These are phyloP conservation scores for Athelia sp. DNA, from an alignment of 1,284 basidiomycete species.

Conservation along the genomic window DNA sequence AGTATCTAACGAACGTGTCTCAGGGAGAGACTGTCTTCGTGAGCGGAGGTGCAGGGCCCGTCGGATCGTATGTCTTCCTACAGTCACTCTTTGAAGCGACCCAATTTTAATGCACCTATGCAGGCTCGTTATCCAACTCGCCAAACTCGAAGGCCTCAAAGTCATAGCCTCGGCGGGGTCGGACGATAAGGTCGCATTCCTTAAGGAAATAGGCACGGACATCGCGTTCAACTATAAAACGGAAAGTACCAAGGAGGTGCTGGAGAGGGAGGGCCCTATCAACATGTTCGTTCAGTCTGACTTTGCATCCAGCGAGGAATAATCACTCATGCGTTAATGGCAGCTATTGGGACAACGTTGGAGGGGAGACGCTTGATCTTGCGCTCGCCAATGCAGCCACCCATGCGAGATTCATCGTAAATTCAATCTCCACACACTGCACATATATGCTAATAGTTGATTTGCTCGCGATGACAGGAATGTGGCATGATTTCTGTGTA, in stretches of 20 bases:
- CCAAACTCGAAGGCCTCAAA: constrained; percentile 46
- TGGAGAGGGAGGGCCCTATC: constrained; percentile 43
- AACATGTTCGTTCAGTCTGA: constrained; percentile 32
- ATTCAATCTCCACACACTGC: constrained; percentile 25
- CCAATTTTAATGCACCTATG: neutral
- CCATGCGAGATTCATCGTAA: constrained; percentile 54
- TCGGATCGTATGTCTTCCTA: neutral
- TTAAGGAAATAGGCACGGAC: constrained; percentile 49
- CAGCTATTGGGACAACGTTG: constrained; percentile 46
- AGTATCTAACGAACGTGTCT: neutral
- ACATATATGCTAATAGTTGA: neutral
- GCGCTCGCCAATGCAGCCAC: constrained; percentile 37
- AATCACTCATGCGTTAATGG: neutral
- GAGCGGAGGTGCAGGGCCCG: constrained; percentile 46
- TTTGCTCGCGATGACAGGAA: constrained; percentile 14
- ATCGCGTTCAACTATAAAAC: constrained; percentile 64
- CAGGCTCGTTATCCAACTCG: constrained; percentile 36
- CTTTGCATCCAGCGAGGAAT: neutral
- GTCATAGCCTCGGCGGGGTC: constrained; percentile 64
- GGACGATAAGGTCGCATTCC: constrained; percentile 52
- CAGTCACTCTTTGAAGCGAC: neutral
- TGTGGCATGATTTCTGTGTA: constrained; percentile 29
- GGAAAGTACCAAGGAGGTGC: constrained; percentile 33
- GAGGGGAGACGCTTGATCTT: constrained; percentile 37
- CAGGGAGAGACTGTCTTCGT: constrained; percentile 53